Conservation (phyloP, 148 eudicot species). For the Fagopyrum tataricum region DNA sequence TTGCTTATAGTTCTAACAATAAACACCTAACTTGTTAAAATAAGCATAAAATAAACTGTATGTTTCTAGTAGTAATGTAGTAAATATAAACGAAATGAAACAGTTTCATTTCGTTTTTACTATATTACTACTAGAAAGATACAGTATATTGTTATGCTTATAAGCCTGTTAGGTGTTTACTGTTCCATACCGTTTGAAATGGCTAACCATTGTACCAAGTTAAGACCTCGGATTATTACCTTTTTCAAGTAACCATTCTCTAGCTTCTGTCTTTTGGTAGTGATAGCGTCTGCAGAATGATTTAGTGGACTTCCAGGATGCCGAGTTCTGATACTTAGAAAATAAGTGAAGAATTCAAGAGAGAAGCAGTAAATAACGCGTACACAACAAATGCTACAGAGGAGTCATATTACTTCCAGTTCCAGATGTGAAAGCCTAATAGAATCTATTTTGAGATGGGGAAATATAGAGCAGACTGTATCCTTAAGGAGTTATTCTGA, state of each 20-base stretch:
- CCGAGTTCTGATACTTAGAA: background rate
- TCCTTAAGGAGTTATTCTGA: background rate
- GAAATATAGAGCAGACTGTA: background rate
- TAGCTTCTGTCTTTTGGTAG: slow-evolving; percentile 16
- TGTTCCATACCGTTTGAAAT: background rate
- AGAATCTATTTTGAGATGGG: background rate
- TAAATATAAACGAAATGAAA: no score
- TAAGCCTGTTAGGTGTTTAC: no score
- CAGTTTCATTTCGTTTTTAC: no score
- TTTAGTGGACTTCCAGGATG: background rate
- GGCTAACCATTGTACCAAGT: background rate
- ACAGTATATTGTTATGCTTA: no score
- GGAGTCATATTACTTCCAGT: background rate
- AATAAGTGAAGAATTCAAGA: background rate
- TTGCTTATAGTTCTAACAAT: background rate
- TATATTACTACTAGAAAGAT: no score
- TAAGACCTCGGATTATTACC: background rate
- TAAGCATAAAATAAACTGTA: background rate
- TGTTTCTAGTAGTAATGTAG: no score
- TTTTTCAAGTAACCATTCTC: slow-evolving; percentile 13
- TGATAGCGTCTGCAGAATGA: background rate
- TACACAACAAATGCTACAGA: background rate
- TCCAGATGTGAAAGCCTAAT: background rate
- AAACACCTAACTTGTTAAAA: background rate
- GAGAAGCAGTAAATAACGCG: background rate